A percentile compares a stretch with the other conserved stretches of the same genome.
Conservation (phyloP, 2,329 filamentous ascomycete species). For the Fusarium sp. region DNA sequence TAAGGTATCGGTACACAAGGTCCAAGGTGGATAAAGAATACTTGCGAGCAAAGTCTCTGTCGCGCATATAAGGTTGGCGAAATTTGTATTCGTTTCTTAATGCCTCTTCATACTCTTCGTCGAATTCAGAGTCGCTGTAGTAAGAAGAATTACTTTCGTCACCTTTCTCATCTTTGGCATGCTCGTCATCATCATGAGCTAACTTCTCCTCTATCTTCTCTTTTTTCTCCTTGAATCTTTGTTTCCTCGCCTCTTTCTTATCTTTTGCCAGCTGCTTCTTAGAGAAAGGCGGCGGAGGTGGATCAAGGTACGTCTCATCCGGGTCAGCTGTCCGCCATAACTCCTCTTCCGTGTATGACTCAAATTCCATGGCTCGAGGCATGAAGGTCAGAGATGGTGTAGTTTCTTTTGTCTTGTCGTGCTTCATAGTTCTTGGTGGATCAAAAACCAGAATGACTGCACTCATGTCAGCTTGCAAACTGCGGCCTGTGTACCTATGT, state of each 20-base stretch:
- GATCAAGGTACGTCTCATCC: slow-evolving; percentile 49
- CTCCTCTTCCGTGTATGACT: slow-evolving; percentile 50
- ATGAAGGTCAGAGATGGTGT: slow-evolving; percentile 49
- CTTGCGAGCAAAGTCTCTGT: slow-evolving; percentile 50
- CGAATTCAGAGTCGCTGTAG: slow-evolving; percentile 23
- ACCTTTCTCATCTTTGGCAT: slow-evolving; percentile 22
- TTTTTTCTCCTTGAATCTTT: slow-evolving; percentile 20
- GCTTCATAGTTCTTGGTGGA: slow-evolving; percentile 42
- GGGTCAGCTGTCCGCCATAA: slow-evolving; percentile 47
- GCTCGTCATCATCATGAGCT: background rate
- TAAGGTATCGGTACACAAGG: slow-evolving; percentile 44
- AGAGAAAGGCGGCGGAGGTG: slow-evolving; percentile 36
- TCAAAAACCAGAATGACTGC: slow-evolving; percentile 47
- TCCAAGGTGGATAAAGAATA: slow-evolving; percentile 45
- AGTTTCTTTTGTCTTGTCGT: slow-evolving; percentile 36
- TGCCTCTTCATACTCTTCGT: slow-evolving; percentile 10
- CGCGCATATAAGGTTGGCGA: slow-evolving; percentile 36
- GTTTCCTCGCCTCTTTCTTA: slow-evolving; percentile 31
- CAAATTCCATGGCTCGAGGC: slow-evolving; percentile 50
- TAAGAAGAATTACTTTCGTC: slow-evolving; percentile 10
- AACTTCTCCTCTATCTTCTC: background rate
- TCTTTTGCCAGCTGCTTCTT: slow-evolving; percentile 11
- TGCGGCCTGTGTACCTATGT: background rate
- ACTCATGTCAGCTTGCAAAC: slow-evolving; percentile 7
- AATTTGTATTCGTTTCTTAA: slow-evolving; percentile 13